Evolutionary conservation across 2,329 filamentous ascomycete species (phyloP), one percentile per base, ranked within the genome.

Genomic region (Sclerotinia glacialis): DNA sequence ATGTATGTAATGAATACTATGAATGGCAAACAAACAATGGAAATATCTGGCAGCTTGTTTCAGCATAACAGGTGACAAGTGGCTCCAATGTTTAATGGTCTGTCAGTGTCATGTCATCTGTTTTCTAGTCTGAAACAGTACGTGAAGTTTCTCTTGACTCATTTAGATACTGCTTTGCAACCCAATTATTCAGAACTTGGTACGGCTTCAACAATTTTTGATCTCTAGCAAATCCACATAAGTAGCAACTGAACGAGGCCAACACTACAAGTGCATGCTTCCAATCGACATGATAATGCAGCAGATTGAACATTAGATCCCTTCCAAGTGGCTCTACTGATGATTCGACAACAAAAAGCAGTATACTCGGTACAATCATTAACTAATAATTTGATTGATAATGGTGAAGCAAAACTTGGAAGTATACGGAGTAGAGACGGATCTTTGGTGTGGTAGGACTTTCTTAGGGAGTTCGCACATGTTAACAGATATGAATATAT

Each of bases 221-320:
- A 31, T 14, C 26, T n/a, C 21, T 18, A 34, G 6, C 55, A 59
- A 46, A 46, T 59, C 55, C 55, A 59, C 55, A 42, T 59, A 46
- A 18, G 26, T 31, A 18, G n/a, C 26, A 16, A n/a, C 16, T n/a
- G 23, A 46, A n/a, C 11, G 3, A 34, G 55, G 55, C 55, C 55
- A 59, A 31, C 55, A 34, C 26, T n/a, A n/a, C 40, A 46, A 46
- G n/a, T 59, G 55, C 55, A 34, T 59, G 40, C 3, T 18, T 28
- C n/a, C 31, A 7, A 4, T 54, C 8, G 40, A 31, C 26, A 31
- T 14, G 55, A 46, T 7, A 28, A 52, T 31, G 8, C 14, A 18
- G 16, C 21, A 14, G 26, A 52, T 52, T 31, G 50, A 52, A 4
- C 14, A 52, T 28, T 3, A 6, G 16, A 58, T 18, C 23, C 3